Evolutionary conservation across 1,139 yeast genomes (phyloP).

Genomic region (Protomyces macrosporus): DNA sequence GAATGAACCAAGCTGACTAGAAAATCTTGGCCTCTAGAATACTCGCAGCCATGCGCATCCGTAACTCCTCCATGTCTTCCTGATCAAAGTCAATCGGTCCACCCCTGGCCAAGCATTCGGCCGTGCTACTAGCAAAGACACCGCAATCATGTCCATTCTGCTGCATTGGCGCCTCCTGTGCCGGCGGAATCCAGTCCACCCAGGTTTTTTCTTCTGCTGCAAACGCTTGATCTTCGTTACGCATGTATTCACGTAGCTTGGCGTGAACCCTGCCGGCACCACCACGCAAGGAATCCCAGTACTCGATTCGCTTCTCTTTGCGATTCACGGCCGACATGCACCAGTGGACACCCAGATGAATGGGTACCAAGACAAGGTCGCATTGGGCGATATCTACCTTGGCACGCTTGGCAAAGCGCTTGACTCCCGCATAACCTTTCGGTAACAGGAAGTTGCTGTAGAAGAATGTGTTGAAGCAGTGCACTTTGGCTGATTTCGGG

Average conservation of each 20-base stretch:
- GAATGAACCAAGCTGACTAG: background rate
- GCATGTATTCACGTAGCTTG: slow-evolving; percentile 55
- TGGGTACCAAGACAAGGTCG: slow-evolving; percentile 70
- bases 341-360: slow-evolving; percentile 87
- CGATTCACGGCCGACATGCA: slow-evolving; percentile 78
- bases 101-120: slow-evolving; percentile 53
- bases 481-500: slow-evolving; percentile 43
- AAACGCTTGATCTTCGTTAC: slow-evolving; percentile 44
- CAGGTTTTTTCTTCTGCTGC: slow-evolving; percentile 34
- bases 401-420: slow-evolving; percentile 83
- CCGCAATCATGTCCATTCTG: slow-evolving; percentile 93
- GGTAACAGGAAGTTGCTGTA: slow-evolving; percentile 58
- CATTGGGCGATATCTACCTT: slow-evolving; percentile 62
- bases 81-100: slow-evolving; percentile 54
- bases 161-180: slow-evolving; percentile 67
- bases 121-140: slow-evolving; percentile 79
- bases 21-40: slow-evolving; percentile 34
- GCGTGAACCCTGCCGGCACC: slow-evolving; percentile 54
- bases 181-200: slow-evolving; percentile 31
- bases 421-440: slow-evolving; percentile 76
- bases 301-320: slow-evolving; percentile 52
- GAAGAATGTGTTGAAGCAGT: slow-evolving; percentile 65
- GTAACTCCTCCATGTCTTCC: slow-evolving; percentile 61
- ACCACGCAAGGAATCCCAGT: slow-evolving; percentile 70
- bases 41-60: slow-evolving; percentile 66